Base-by-base conservation (phyloP, 257 asterid genomes). In the Forsythia viridissima region DNA sequence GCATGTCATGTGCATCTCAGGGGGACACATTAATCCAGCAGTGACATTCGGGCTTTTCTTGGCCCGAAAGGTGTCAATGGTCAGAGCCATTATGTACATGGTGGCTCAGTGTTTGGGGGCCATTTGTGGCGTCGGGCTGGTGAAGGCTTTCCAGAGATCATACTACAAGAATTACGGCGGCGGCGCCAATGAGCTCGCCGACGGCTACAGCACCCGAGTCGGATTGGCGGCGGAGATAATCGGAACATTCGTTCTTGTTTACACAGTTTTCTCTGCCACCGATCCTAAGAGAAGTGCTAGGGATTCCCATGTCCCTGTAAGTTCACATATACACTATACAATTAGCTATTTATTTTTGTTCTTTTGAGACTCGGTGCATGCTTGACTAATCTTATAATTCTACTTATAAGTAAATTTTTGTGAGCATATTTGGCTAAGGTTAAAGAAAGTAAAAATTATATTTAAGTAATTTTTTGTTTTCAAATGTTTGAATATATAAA, bases 251-350 rank as follows among this genome's bases (percentile, higher is more conserved):
- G 83, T 86, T 73, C 84, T 86, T 38, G 85, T 83, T 12, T 86
- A 83, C 87, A 86, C 87, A 2, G 90, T 86, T 40, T 84, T 85
- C 83, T 85, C 91, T 15, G 91, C 90, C 76, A 88, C 90, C 13
- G 92, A 88, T 69, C 88, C 92, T 81, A 88, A 88, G 80, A 86
- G 92, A 69, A 86, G 71, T 46, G 92, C 92, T 8, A 79, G 90
- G 75, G 92, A 88, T 71, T 86, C 92, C 41, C 89, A 86, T 75
- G 80, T 88, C 74, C 90, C 92, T 0, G 92, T 88, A 75, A 79
- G 90, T 72, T 21, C 69, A 73, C 13, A 8, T 39, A 9, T 16
- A 11, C 9, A 8, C 8, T 1, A 3, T 61, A 12, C 12, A 15
- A 24, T 46, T 48, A 3, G 2, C 51, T 44, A 44, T 10, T 44